A percentile compares a stretch with the other conserved stretches of the same genome.
phyloP scores from a whole-genome alignment of 1,284 basidiomycete genomes.

The Leccinum angustisporum region DNA sequence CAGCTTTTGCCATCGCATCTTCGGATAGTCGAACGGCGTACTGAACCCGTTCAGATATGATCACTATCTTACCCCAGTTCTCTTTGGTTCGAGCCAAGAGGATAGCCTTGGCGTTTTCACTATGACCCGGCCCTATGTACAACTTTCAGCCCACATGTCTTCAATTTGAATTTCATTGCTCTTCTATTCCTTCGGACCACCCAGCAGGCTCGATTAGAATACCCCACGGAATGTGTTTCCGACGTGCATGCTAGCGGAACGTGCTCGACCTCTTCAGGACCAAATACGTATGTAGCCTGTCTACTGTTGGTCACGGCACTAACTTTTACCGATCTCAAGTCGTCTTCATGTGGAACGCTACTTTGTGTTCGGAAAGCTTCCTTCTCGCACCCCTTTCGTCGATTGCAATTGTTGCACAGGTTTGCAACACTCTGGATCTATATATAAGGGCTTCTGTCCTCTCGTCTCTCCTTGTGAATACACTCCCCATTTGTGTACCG shows the following conservation, averaged over 20 bases:
- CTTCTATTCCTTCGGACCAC: constrained; percentile 3
- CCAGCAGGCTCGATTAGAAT: not conserved
- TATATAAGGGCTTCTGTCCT: constrained; percentile 18
- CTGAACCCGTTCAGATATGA: not conserved
- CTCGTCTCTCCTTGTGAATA: not conserved
- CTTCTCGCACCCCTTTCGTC: constrained; percentile 4
- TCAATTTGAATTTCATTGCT: constrained; percentile 12
- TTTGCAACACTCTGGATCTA: not conserved
- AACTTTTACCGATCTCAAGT: not conserved
- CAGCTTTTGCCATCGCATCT: not conserved
- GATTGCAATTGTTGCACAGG: not conserved
- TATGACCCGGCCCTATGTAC: not conserved
- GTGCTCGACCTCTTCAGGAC: not conserved
- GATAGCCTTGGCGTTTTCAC: not conserved
- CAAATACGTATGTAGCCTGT: constrained; percentile 2
- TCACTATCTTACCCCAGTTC: not conserved
- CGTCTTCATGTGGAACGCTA: not conserved
- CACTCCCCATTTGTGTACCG: not conserved
- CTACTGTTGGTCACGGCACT: constrained; percentile 3
- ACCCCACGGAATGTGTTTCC: not conserved
- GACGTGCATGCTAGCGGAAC: constrained; percentile 7
- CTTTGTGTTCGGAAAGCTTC: constrained; percentile 3
- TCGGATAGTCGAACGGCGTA: constrained; percentile 2
- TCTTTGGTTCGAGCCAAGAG: not conserved
- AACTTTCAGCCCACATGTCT: not conserved